A percentile compares a stretch with the other conserved stretches of the same genome.
Evolutionary conservation across 1,139 yeast genomes (phyloP).

Genomic region (Taphrina betulina): DNA sequence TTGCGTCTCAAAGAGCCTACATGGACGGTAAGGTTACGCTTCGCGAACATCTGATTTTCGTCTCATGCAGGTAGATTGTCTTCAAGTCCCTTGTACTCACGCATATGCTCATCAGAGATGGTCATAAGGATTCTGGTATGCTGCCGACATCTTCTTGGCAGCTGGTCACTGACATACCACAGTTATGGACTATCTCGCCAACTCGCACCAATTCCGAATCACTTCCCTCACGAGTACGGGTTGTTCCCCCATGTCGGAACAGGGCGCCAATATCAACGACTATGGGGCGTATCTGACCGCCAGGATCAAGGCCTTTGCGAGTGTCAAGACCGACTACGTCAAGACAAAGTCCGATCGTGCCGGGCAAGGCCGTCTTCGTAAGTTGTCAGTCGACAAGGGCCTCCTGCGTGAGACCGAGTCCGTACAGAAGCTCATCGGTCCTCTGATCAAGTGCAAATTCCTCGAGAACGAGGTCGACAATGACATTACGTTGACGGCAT

Average conservation of each 20-base stretch:
- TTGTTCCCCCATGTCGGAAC: constrained; percentile 36
- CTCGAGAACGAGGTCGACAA: constrained; percentile 67
- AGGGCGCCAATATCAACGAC: constrained; percentile 49
- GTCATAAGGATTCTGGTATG: constrained; percentile 55
- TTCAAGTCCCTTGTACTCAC: constrained; percentile 80
- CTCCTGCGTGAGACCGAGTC: constrained; percentile 79
- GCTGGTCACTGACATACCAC: not conserved
- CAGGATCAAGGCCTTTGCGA: constrained; percentile 67
- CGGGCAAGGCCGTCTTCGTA: constrained; percentile 58
- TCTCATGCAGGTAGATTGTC: constrained; percentile 51
- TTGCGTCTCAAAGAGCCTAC: constrained; percentile 69
- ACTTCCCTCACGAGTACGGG: constrained; percentile 45
- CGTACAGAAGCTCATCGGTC: constrained; percentile 76
- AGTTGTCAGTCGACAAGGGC: constrained; percentile 72
- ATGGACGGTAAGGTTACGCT: constrained; percentile 57
- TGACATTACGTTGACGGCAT: constrained; percentile 79
- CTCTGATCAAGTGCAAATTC: constrained; percentile 69
- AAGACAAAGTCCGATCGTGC: constrained; percentile 52
- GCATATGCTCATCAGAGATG: constrained; percentile 90
- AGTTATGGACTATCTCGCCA: constrained; percentile 63
- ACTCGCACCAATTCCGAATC: constrained; percentile 57
- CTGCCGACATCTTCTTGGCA: not conserved
- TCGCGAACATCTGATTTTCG: not conserved
- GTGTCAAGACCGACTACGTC: constrained; percentile 71
- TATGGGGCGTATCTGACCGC: constrained; percentile 70